Percentiles rank a stretch among this genome's conserved stretches.
phyloP scores from a whole-genome alignment of 73 alveolate species.

The Tetrahymena elliotti region DNA sequence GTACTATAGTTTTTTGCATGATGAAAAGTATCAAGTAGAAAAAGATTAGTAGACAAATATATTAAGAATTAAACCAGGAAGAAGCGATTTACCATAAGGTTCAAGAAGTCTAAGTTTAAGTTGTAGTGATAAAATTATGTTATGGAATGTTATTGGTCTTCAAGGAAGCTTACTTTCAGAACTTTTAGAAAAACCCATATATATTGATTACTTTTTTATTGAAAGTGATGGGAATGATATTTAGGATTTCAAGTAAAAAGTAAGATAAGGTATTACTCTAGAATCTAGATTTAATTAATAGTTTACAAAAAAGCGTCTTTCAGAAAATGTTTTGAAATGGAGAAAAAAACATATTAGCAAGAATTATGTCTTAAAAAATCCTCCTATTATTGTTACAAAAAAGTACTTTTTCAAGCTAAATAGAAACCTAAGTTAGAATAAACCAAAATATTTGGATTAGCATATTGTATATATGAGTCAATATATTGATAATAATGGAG shows the following conservation, averaged over 20 bases:
- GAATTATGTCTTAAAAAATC: background rate
- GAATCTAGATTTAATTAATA: background rate
- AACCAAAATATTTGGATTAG: background rate
- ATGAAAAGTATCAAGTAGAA: background rate
- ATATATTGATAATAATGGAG: background rate
- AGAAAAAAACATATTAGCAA: background rate
- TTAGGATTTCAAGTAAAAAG: background rate
- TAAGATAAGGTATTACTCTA: background rate
- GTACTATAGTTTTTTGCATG: background rate
- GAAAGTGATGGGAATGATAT: background rate
- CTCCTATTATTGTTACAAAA: background rate
- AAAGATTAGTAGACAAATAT: background rate
- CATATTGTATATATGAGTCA: background rate
- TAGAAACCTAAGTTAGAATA: background rate
- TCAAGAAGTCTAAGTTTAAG: background rate
- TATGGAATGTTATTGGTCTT: background rate
- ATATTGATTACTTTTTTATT: background rate
- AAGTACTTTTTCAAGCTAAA: background rate
- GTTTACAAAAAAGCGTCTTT: background rate
- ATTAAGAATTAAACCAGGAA: background rate
- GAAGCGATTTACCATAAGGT: background rate
- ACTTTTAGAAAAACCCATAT: background rate
- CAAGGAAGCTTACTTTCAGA: background rate
- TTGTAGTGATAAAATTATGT: background rate
- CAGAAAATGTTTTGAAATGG: background rate